Evolutionary conservation across 192 early-diverging fungal species (phyloP), one percentile per base, ranked within the genome.

Genomic region (Lunasporangiospora selenospora): DNA sequence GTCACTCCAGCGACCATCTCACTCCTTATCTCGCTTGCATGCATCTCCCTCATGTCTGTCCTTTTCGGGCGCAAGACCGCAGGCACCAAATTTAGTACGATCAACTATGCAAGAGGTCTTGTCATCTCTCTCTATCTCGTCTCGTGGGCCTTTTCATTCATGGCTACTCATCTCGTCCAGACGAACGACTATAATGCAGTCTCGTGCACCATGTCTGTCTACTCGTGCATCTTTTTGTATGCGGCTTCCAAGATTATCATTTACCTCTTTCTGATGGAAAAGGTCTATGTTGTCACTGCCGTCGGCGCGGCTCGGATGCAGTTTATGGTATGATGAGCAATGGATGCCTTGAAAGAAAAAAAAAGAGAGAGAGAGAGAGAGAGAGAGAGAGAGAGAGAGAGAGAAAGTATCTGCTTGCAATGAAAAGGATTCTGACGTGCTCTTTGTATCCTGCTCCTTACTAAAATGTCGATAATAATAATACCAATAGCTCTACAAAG

Each of bases 191-290:
- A 26, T 4, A 62, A 62, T 23, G 33, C n/a, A 13, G 34, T 52
- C 9, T 62, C 59, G 3, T 82, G 81, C n/a, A 58, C 56, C 3
- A 36, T 75, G 6, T 62, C 65, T 5, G 47, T 66, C 21, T 76
- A 57, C 30, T 58, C 67, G 24, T 67, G 69, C 48, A 64, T 75
- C 9, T 31, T 61, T 31, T 30, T 81, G 2, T 70, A 81, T 62
- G 75, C 76, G 4, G 18, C 39, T 8, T 54, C 65, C 40, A 81
- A 81, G 29, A 59, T 78, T 16, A 47, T 77, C 1, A 57, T 81
- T 11, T 81, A 75, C 42, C 46, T 81, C 4, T 81, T 78, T 40
- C 57, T 81, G 50, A 77, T 75, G 26, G 76, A 77, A 75, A 53
- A 56, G 41, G 62, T 65, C 13, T 54, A 63, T 19, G 52, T 63